Evolutionary conservation across 176 grass and related monocot species (phyloP), one percentile per base, ranked within the genome.

Genomic region (Rhynchospora tenuis): DNA sequence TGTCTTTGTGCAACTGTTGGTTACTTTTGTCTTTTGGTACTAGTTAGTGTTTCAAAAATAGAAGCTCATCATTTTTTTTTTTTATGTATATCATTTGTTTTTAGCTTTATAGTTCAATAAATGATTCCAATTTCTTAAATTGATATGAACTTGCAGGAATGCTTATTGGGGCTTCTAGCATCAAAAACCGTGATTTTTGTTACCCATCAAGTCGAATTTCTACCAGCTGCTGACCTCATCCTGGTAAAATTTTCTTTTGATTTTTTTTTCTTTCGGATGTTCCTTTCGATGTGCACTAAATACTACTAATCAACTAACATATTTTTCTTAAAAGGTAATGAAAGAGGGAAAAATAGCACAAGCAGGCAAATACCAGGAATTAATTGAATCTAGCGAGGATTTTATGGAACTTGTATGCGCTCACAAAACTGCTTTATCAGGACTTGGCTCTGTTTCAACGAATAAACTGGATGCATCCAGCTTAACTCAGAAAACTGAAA

Each of bases 201-300:
- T 9, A 98, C 95, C 5, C 95, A 98, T 59, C 95, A 98, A 80
- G 84, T 98, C 69, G 92, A 98, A 85, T 94, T 98, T 62, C 68
- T 98, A 74, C 95, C 95, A 3, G 64, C 92, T 64, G 90, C 95
- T 69, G 90, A 98, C 44, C 92, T 98, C 75, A 94, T 98, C 79
- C 86, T 98, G 83, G 95, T 98, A 67, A n/a, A n/a, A n/a, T n/a
- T n/a, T n/a, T n/a, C n/a, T n/a, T n/a, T n/a, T n/a, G n/a, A n/a
- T n/a, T n/a, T n/a, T n/a, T n/a, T n/a, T n/a, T n/a, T n/a, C n/a
- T n/a, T n/a, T n/a, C n/a, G n/a, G n/a, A n/a, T n/a, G n/a, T n/a
- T n/a, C n/a, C n/a, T n/a, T n/a, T n/a, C n/a, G n/a, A n/a, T n/a
- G n/a, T n/a, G n/a, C n/a, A n/a, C n/a, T n/a, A n/a, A n/a, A n/a